Conservation (phyloP, 2,329 filamentous ascomycete genomes). For the Lachnellula cervina region DNA sequence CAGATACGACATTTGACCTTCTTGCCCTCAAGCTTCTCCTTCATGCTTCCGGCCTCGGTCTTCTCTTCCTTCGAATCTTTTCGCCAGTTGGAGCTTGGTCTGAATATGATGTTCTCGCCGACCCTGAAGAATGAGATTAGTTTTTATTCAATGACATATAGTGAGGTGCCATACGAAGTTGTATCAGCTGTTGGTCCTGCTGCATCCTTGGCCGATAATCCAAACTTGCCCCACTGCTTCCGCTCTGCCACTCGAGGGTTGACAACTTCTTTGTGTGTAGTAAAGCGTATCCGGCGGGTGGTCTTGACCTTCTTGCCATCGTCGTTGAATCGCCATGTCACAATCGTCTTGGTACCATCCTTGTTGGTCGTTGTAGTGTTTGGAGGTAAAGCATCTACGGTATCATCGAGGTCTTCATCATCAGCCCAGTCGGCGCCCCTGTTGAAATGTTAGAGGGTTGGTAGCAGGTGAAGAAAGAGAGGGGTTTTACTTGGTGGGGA, state of each 20-base stretch:
- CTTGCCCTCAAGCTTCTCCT: slow-evolving; percentile 91
- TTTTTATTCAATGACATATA: slow-evolving; percentile 6
- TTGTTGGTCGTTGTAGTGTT: slow-evolving; percentile 93
- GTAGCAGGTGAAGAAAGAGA: slow-evolving; percentile 9
- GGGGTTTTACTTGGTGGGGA: neutral
- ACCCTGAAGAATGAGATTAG: slow-evolving; percentile 40
- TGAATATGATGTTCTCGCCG: slow-evolving; percentile 97
- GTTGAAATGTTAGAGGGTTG: slow-evolving; percentile 15
- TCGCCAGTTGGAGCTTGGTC: slow-evolving; percentile 90
- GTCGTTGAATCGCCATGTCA: slow-evolving; percentile 87
- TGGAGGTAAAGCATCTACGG: slow-evolving; percentile 67
- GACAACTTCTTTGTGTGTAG: slow-evolving; percentile 84
- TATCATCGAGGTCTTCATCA: slow-evolving; percentile 78
- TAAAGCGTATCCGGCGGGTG: slow-evolving; percentile 90
- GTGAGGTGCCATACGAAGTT: slow-evolving; percentile 49
- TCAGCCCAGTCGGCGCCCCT: slow-evolving; percentile 77
- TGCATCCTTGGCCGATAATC: slow-evolving; percentile 78
- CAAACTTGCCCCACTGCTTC: slow-evolving; percentile 91
- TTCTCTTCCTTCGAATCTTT: slow-evolving; percentile 78
- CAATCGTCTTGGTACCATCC: slow-evolving; percentile 94
- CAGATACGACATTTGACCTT: slow-evolving; percentile 99
- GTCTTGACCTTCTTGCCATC: slow-evolving; percentile 95
- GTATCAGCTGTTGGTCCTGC: slow-evolving; percentile 82
- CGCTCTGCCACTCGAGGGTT: slow-evolving; percentile 96
- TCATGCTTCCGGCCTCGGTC: slow-evolving; percentile 69